Conservation (phyloP, 805 yeast species). For the Debaryomyces castellii region DNA sequence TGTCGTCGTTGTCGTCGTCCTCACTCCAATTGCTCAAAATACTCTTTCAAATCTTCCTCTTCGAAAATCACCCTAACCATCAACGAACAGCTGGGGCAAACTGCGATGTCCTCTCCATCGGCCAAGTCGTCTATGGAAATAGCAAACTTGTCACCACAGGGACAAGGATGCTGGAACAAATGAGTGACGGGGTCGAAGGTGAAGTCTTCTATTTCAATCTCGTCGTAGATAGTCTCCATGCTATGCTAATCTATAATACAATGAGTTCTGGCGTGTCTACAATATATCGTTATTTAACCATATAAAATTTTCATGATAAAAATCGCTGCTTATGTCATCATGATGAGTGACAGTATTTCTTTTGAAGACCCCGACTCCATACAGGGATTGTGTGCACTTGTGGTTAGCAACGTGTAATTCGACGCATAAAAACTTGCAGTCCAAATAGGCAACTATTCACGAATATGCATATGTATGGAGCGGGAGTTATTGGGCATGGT, state of each 20-base stretch:
- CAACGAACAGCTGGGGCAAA: slow-evolving; percentile 93
- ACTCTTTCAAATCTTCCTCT: slow-evolving; percentile 52
- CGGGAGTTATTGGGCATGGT: too few relatives aligned
- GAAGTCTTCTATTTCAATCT: slow-evolving; percentile 96
- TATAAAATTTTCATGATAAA: too few relatives aligned
- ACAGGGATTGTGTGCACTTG: background rate
- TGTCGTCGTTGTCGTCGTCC: background rate
- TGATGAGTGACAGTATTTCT: background rate
- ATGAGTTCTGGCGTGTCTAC: too few relatives aligned
- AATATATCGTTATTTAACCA: too few relatives aligned
- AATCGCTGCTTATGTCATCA: background rate
- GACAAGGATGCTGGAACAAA: slow-evolving; percentile 92
- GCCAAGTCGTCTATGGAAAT: slow-evolving; percentile 78
- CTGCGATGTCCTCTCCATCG: slow-evolving; percentile 93
- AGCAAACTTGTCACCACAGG: slow-evolving; percentile 95
- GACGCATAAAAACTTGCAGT: too few relatives aligned
- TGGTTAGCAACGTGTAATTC: too few relatives aligned
- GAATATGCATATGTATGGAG: background rate
- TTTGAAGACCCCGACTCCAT: background rate
- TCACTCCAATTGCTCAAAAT: slow-evolving; percentile 20
- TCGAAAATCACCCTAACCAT: slow-evolving; percentile 93
- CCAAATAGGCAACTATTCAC: background rate
- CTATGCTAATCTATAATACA: background rate
- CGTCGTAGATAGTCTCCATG: slow-evolving; percentile 78
- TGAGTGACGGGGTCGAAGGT: slow-evolving; percentile 81